Conservation (phyloP, 768 basidiomycete species). For the Phallus indusiatus region DNA sequence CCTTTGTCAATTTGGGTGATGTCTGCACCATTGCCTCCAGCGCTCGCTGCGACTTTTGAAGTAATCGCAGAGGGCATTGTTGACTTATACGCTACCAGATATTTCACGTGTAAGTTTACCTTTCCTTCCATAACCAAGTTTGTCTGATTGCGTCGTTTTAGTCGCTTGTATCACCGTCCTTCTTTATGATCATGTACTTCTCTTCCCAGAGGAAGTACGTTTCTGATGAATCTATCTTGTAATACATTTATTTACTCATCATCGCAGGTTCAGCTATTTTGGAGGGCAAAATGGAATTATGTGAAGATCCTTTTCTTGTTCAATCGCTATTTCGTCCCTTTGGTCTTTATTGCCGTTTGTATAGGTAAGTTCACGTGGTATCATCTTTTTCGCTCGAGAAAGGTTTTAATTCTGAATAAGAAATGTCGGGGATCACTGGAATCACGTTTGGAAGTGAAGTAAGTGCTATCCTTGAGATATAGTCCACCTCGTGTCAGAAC, state of each 20-base stretch:
- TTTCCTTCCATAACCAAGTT: background rate
- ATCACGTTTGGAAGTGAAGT: background rate
- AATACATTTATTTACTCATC: background rate
- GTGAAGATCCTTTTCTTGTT: background rate
- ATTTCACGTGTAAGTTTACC: background rate
- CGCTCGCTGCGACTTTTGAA: background rate
- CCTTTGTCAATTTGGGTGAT: background rate
- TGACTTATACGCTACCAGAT: background rate
- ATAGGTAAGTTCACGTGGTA: background rate
- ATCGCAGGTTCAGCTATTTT: background rate
- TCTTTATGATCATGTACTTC: conserved; percentile 1
- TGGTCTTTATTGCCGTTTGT: background rate
- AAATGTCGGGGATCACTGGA: background rate
- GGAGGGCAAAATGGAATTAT: conserved; percentile 1
- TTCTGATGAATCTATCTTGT: background rate
- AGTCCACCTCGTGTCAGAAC: background rate
- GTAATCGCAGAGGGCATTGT: background rate
- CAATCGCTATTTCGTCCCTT: background rate
- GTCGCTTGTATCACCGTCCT: background rate
- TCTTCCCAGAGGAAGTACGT: background rate
- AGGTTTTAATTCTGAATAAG: background rate
- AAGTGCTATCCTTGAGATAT: background rate
- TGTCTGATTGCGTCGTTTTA: background rate
- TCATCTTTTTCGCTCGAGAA: background rate
- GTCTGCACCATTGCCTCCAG: background rate